Base-by-base conservation (phyloP, 805 yeast species). In the Lipomyces orientalis region DNA sequence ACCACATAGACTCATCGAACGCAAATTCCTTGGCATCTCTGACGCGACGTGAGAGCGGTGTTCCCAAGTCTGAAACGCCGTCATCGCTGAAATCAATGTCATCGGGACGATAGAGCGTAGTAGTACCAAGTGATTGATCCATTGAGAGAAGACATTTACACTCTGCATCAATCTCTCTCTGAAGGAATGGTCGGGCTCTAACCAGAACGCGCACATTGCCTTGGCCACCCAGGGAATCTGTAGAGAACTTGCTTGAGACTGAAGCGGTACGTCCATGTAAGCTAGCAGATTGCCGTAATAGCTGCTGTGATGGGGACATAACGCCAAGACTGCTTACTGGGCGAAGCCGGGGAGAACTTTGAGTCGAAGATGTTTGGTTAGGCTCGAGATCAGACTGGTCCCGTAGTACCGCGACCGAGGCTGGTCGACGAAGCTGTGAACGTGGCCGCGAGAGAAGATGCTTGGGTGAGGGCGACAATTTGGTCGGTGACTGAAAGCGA, bases 1-100 rank as follows among this genome's bases (percentile, higher is more conserved):
- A 85, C 84, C 86, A 83, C 31, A 87, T 71, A 2, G 84, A 80
- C 31, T 80, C 81, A 67, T 86, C 86, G 71, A 85, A 86, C 64
- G 72, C 76, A 83, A 86, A 52, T 65, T 65, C 71, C 75, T 82
- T 62, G 4, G 78, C 68, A 12, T 68, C 73, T 31, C 69, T 67
- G 0, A 16, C 4, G 14, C 64, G 61, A 4, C 55, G 33, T 9
- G 77, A 76, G 67, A 71, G 14, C 25, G 46, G 55, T 7, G 16
- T 19, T 2, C 58, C 60, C 2, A 7, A 25, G 10, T 54, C 62
- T 7, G 19, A 25, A 8, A 25, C n/a, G 12, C 35, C 46, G 25
- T 43, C 46, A 35, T 31, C 29, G 29, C n/a, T 9, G 8, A 39
- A 25, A 4, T 60, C 52, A 4, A 51, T 16, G 14, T 31, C 54